Conservation (phyloP, 371 early-diverging fungal genomes). For the Smittium mucronatum region DNA sequence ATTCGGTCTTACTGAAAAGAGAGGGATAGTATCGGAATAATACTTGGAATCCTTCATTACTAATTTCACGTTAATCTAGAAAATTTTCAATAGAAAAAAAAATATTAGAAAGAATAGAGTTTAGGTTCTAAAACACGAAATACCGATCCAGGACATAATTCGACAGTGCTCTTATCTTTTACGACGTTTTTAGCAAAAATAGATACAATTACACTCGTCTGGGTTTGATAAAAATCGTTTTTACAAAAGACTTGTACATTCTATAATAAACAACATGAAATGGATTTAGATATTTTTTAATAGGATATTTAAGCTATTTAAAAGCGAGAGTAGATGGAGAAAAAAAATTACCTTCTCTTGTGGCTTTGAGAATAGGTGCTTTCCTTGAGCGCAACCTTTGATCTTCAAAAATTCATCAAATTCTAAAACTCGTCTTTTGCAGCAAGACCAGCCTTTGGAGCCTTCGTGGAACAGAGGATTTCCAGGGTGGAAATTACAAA, state of each 20-base stretch:
- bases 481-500: conserved; percentile 79
- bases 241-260: conserved; percentile 38
- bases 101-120: too few species aligned
- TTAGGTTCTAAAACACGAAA: too few species aligned
- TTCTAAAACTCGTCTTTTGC: conserved; percentile 77
- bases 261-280: conserved; percentile 13
- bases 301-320: too few species aligned
- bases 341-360: conserved; percentile 18
- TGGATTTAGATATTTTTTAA: neutral
- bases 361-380: conserved; percentile 57
- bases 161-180: conserved; percentile 48
- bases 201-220: conserved; percentile 62
- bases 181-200: conserved; percentile 84
- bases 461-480: conserved; percentile 86
- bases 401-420: conserved; percentile 95
- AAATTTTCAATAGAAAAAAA: too few species aligned
- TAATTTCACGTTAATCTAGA: conserved; percentile 9
- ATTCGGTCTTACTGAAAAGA: neutral
- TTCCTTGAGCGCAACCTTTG: conserved; percentile 68
- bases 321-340: conserved; percentile 17
- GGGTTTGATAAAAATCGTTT: conserved; percentile 91
- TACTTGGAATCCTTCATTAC: conserved; percentile 3
- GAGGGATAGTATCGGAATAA: neutral
- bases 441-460: conserved; percentile 83
- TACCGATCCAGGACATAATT: neutral